These are phyloP conservation scores for Drechslera avenae DNA, from an alignment of 2,329 filamentous ascomycete genomes.

Conservation along the genomic window DNA sequence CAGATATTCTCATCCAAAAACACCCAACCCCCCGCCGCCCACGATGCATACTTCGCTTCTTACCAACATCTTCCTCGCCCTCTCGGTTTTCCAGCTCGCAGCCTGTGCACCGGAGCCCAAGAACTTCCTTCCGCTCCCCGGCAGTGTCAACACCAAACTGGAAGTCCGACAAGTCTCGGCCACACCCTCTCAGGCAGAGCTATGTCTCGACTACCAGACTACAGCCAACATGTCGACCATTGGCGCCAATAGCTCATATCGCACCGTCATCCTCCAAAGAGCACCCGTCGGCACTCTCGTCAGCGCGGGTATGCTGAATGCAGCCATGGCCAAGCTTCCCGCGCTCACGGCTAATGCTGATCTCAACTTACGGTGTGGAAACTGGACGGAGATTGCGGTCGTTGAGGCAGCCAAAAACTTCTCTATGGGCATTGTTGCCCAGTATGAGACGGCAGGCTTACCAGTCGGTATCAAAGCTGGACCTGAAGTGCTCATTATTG, in stretches of 20 bases:
- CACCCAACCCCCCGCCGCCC: no score
- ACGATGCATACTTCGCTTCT: slow-evolving; percentile 37
- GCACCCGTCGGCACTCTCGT: slow-evolving; percentile 50
- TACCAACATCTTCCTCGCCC: slow-evolving; percentile 32
- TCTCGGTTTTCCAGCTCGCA: slow-evolving; percentile 32
- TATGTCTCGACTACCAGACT: slow-evolving; percentile 52
- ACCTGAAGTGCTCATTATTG: slow-evolving; percentile 26
- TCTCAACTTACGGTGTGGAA: slow-evolving; percentile 55
- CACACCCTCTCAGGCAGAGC: slow-evolving; percentile 28
- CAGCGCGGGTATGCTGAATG: slow-evolving; percentile 51
- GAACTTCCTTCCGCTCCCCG: slow-evolving; percentile 11
- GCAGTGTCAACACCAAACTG: slow-evolving; percentile 20
- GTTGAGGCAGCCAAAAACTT: slow-evolving; percentile 53
- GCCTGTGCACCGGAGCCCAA: slow-evolving; percentile 18
- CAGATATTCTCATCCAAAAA: not conserved
- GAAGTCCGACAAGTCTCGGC: slow-evolving; percentile 35
- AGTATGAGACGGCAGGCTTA: slow-evolving; percentile 37
- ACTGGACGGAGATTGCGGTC: slow-evolving; percentile 54
- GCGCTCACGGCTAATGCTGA: slow-evolving; percentile 48
- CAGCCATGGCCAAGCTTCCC: slow-evolving; percentile 47
- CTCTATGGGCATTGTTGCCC: slow-evolving; percentile 50
- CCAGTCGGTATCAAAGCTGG: slow-evolving; percentile 39
- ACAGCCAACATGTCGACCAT: slow-evolving; percentile 57
- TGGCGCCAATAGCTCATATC: slow-evolving; percentile 54
- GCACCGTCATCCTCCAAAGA: slow-evolving; percentile 53